A percentile compares a stretch with the other conserved stretches of the same genome.
Conservation (phyloP, 176 grass and related monocot genomes). For the Rhynchospora pubera region DNA sequence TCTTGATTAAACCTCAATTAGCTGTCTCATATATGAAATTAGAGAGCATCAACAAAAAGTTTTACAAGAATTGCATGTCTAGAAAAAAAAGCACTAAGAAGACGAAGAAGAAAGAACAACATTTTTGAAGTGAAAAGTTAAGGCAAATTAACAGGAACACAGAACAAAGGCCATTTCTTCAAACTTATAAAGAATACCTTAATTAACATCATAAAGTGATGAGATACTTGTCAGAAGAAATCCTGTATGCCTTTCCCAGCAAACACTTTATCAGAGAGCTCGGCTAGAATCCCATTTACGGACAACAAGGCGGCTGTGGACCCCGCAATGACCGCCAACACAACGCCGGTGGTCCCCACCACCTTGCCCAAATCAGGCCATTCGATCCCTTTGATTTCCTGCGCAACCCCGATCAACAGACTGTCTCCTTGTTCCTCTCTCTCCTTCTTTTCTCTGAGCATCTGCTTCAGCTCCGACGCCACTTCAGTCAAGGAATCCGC, state of each 20-base stretch:
- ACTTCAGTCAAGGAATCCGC: conserved; percentile 19
- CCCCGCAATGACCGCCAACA: conserved; percentile 76
- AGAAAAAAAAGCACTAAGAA: background rate
- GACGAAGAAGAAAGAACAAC: background rate
- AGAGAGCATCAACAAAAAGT: background rate
- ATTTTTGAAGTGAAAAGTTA: background rate
- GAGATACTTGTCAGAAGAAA: conserved; percentile 45
- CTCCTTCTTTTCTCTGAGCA: conserved; percentile 53
- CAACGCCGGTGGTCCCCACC: conserved; percentile 80
- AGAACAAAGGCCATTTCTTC: background rate
- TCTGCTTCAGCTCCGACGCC: conserved; percentile 81
- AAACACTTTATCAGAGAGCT: conserved; percentile 77
- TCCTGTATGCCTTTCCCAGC: conserved; percentile 75
- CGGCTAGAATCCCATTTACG: conserved; percentile 71
- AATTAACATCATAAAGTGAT: background rate
- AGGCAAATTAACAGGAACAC: background rate
- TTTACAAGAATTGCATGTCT: background rate
- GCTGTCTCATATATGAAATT: background rate
- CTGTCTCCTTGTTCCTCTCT: conserved; percentile 28
- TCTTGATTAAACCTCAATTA: background rate
- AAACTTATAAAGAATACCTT: background rate
- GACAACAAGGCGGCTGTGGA: conserved; percentile 75
- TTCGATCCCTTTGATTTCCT: conserved; percentile 77
- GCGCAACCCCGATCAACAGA: conserved; percentile 43
- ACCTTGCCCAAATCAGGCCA: conserved; percentile 75